phyloP scores from a whole-genome alignment of 805 yeast species.

The Candida sonorensis region DNA sequence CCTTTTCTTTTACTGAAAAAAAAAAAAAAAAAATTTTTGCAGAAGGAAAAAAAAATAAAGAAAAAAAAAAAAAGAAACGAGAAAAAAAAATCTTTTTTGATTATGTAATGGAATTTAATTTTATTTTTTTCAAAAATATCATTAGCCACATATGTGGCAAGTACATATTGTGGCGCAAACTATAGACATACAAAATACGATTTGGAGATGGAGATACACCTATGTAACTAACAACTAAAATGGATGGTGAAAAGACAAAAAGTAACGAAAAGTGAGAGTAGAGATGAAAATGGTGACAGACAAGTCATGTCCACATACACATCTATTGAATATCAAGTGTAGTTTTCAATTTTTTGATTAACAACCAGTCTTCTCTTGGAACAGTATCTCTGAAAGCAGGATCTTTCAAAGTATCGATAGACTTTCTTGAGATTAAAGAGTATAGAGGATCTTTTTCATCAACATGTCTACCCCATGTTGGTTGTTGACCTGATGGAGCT shows the following conservation, averaged over 20 bases:
- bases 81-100: too few relatives aligned
- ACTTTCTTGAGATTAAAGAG: constrained; percentile 83
- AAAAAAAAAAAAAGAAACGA: too few relatives aligned
- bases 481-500: constrained; percentile 85
- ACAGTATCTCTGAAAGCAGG: constrained; percentile 96
- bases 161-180: too few relatives aligned
- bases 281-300: background rate
- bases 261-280: background rate
- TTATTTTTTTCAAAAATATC: too few relatives aligned
- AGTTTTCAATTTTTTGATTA: constrained; percentile 82
- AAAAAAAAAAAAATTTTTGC: too few relatives aligned
- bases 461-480: constrained; percentile 98
- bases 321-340: constrained; percentile 71
- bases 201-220: too few relatives aligned
- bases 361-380: constrained; percentile 91
- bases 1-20: too few relatives aligned
- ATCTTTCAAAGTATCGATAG: constrained; percentile 96
- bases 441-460: constrained; percentile 87
- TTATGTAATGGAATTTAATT: too few relatives aligned
- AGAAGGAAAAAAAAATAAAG: too few relatives aligned
- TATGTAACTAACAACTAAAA: too few relatives aligned
- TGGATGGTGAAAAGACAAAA: background rate
- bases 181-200: too few relatives aligned
- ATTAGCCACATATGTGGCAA: too few relatives aligned
- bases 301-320: background rate